Evolutionary conservation across 371 early-diverging fungal genomes (phyloP).

Genomic region (Coemansia sp.): DNA sequence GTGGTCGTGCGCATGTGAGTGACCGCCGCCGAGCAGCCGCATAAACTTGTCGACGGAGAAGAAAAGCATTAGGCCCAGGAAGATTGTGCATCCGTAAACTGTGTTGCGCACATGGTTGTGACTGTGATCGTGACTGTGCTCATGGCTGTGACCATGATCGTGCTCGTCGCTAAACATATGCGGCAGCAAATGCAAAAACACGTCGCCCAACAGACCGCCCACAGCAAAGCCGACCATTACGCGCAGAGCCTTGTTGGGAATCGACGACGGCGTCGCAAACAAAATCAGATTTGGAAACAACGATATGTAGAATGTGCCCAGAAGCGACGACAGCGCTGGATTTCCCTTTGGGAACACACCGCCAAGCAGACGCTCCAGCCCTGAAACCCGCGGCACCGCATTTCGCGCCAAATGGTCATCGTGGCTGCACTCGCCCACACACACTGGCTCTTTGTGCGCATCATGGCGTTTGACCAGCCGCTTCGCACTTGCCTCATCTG

Average conservation of each 20-base stretch:
- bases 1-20: conserved; percentile 58
- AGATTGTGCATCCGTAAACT: conserved; percentile 70
- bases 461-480: conserved; percentile 29
- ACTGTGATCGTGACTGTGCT: background rate
- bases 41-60: conserved; percentile 79
- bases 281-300: conserved; percentile 78
- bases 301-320: conserved; percentile 82
- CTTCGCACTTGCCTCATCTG: conserved; percentile 7
- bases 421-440: conserved; percentile 19
- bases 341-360: conserved; percentile 50
- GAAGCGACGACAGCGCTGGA: conserved; percentile 60
- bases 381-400: conserved; percentile 9
- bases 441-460: conserved; percentile 23
- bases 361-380: conserved; percentile 45
- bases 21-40: conserved; percentile 69
- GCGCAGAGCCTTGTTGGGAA: conserved; percentile 67
- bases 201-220: conserved; percentile 82
- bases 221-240: conserved; percentile 81
- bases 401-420: conserved; percentile 10
- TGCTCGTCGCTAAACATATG: conserved; percentile 66
- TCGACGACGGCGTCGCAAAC: conserved; percentile 78
- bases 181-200: conserved; percentile 80
- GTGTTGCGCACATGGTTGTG: conserved; percentile 58
- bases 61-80: conserved; percentile 72
- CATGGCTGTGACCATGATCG: conserved; percentile 24